These are phyloP conservation scores for Amanita inopinata DNA, from an alignment of 768 basidiomycete genomes.

Conservation along the genomic window DNA sequence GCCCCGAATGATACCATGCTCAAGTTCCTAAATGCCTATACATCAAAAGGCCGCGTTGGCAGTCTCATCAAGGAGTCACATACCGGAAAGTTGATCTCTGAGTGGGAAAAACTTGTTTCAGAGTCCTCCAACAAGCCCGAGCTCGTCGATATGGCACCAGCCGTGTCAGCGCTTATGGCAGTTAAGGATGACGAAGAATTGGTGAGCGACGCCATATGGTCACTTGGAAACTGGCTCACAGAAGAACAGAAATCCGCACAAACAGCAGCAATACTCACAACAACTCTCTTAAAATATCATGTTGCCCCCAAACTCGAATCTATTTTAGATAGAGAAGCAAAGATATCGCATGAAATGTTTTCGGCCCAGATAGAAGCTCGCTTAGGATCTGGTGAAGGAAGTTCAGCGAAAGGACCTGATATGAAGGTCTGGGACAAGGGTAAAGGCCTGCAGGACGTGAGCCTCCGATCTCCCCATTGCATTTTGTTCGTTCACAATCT, in stretches of 20 bases:
- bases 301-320: slow-evolving; percentile 82
- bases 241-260: slow-evolving; percentile 61
- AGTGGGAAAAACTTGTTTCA: slow-evolving; percentile 68
- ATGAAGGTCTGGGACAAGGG: slow-evolving; percentile 88
- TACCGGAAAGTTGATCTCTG: slow-evolving; percentile 75
- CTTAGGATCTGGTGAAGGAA: slow-evolving; percentile 77
- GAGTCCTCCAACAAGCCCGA: slow-evolving; percentile 55
- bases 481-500: slow-evolving; percentile 6
- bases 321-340: slow-evolving; percentile 86
- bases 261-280: slow-evolving; percentile 68
- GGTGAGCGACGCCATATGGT: slow-evolving; percentile 35
- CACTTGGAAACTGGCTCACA: slow-evolving; percentile 1
- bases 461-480: no score
- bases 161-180: slow-evolving; percentile 71
- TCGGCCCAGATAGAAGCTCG: slow-evolving; percentile 80
- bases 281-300: slow-evolving; percentile 77
- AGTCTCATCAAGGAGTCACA: slow-evolving; percentile 75
- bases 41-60: slow-evolving; percentile 58
- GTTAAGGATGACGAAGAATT: slow-evolving; percentile 90
- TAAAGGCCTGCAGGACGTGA: slow-evolving; percentile 62
- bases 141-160: slow-evolving; percentile 66
- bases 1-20: slow-evolving; percentile 63
- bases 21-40: slow-evolving; percentile 54
- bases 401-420: slow-evolving; percentile 73
- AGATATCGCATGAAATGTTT: slow-evolving; percentile 82